phyloP scores from a whole-genome alignment of 2,329 filamentous ascomycete species.

The Dothideomycetes sp. region DNA sequence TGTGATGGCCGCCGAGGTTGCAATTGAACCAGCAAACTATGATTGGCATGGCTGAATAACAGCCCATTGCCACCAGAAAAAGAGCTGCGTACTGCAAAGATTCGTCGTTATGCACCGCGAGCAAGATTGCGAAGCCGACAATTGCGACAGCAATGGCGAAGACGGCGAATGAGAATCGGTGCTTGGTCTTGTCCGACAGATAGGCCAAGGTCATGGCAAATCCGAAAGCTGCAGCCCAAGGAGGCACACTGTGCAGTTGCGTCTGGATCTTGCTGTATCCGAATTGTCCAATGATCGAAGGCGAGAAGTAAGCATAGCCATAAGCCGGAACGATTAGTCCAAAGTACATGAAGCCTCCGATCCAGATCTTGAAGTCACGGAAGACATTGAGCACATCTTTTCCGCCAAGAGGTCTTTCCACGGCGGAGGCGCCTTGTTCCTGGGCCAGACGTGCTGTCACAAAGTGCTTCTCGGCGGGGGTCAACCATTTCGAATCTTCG shows the following conservation, averaged over 20 bases:
- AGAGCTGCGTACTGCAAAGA: constrained; percentile 66
- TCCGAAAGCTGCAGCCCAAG: constrained; percentile 64
- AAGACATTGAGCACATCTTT: constrained; percentile 38
- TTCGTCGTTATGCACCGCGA: constrained; percentile 59
- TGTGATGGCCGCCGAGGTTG: constrained; percentile 44
- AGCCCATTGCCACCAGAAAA: constrained; percentile 71
- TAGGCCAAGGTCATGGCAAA: constrained; percentile 69
- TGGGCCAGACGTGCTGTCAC: constrained; percentile 37
- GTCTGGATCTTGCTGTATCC: constrained; percentile 46
- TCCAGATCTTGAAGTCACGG: constrained; percentile 40
- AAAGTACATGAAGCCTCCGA: constrained; percentile 45
- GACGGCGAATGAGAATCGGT: constrained; percentile 67
- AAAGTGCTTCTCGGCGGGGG: constrained; percentile 35
- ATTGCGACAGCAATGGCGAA: constrained; percentile 61
- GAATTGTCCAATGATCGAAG: constrained; percentile 39
- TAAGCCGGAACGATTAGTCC: constrained; percentile 36
- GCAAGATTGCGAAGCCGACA: constrained; percentile 64
- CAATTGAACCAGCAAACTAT: constrained; percentile 46
- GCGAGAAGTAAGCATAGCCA: constrained; percentile 39
- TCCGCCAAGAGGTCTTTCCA: constrained; percentile 34
- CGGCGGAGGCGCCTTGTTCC: constrained; percentile 40
- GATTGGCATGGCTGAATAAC: constrained; percentile 83
- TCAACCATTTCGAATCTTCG: constrained; percentile 37
- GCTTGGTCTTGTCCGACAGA: constrained; percentile 59
- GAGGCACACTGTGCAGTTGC: constrained; percentile 46